Percentiles rank a stretch among this genome's conserved stretches.
phyloP scores from a whole-genome alignment of 192 early-diverging fungal species.

The Coemansia sp. region DNA sequence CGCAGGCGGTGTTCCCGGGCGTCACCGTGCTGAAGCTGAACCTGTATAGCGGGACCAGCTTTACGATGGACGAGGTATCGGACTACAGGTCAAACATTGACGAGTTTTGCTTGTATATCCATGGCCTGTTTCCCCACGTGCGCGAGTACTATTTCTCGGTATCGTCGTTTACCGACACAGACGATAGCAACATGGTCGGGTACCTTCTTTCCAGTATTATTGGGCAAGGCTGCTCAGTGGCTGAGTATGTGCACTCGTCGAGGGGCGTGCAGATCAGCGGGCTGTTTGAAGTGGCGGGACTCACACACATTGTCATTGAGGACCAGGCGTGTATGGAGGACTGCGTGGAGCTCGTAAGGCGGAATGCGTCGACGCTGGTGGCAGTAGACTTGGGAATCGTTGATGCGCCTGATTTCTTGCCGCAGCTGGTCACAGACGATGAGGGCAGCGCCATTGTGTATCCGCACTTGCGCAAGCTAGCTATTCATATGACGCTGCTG shows the following conservation, averaged over 20 bases:
- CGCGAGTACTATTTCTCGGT: slow-evolving; percentile 33
- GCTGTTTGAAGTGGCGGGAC: slow-evolving; percentile 17
- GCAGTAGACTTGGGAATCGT: slow-evolving; percentile 36
- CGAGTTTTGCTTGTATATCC: slow-evolving; percentile 20
- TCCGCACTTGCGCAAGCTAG: slow-evolving; percentile 23
- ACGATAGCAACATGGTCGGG: slow-evolving; percentile 52
- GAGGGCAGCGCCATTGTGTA: slow-evolving; percentile 21
- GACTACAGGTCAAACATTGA: slow-evolving; percentile 15
- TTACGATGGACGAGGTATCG: slow-evolving; percentile 33
- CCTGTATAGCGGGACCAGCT: slow-evolving; percentile 34
- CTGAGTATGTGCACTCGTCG: slow-evolving; percentile 43
- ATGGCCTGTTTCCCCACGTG: slow-evolving; percentile 27
- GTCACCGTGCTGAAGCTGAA: slow-evolving; percentile 33
- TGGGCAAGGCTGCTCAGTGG: not conserved
- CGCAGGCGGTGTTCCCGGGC: slow-evolving; percentile 21
- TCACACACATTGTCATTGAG: slow-evolving; percentile 40
- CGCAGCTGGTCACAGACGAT: slow-evolving; percentile 24
- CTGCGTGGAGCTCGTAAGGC: slow-evolving; percentile 40
- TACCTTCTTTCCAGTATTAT: slow-evolving; percentile 18
- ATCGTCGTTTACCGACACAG: slow-evolving; percentile 37
- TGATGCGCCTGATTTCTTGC: slow-evolving; percentile 27
- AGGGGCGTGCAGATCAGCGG: slow-evolving; percentile 39
- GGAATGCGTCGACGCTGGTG: slow-evolving; percentile 32
- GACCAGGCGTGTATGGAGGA: slow-evolving; percentile 27
- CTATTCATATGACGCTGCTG: slow-evolving; percentile 25